These are phyloP conservation scores for Lenzites betulinus DNA, from an alignment of 768 basidiomycete species.

Conservation along the genomic window DNA sequence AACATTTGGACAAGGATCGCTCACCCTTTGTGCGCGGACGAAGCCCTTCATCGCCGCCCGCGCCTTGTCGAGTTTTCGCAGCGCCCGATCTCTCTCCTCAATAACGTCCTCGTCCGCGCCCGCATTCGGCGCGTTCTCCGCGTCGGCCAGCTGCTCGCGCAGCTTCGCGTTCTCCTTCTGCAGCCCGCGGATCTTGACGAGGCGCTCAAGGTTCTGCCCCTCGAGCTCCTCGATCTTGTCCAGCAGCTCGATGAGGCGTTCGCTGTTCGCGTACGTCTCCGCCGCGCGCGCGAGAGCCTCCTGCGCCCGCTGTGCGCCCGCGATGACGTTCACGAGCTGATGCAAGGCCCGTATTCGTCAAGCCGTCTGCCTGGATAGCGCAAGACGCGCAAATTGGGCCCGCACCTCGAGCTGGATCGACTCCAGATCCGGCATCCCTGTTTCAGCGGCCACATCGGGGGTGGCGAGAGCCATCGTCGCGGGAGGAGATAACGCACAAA, in stretches of 20 bases:
- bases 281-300: constrained; percentile 31
- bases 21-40: constrained; percentile 44
- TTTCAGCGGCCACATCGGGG: neutral
- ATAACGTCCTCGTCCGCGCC: neutral
- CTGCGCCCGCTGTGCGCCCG: constrained; percentile 23
- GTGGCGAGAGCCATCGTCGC: constrained; percentile 2
- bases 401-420: neutral
- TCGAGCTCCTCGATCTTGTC: constrained; percentile 43
- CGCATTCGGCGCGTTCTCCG: constrained; percentile 19
- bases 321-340: constrained; percentile 9
- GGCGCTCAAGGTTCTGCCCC: constrained; percentile 28
- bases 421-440: neutral
- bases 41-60: constrained; percentile 45
- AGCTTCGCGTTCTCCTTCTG: constrained; percentile 39
- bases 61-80: constrained; percentile 29
- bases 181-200: constrained; percentile 32
- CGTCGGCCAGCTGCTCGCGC: constrained; percentile 28
- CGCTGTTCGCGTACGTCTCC: constrained; percentile 29
- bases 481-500: neutral
- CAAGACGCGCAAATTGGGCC: neutral
- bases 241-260: constrained; percentile 8
- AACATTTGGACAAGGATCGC: constrained; percentile 7
- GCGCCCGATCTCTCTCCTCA: constrained; percentile 34
- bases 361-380: neutral
- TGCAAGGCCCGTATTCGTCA: neutral